A percentile compares a stretch with the other conserved stretches of the same genome.
Conservation (phyloP, 345 rosid genomes). For the Arabidopsis thaliana region TAIR10.1 NC_003075.7:18144501-18145000, state of each 20-base stretch:
- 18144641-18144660: slow-evolving; percentile 25
- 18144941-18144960: neutral
- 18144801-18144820: slow-evolving; percentile 24
- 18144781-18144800: neutral
- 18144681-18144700: neutral
- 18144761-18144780: slow-evolving; percentile 7
- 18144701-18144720: neutral
- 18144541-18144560: slow-evolving; percentile 27
- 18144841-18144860: slow-evolving; percentile 36
- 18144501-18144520: neutral
- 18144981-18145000: neutral
- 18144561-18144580: slow-evolving; percentile 34
- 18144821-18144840: slow-evolving; percentile 20
- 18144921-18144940: slow-evolving; percentile 5
- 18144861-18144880: slow-evolving; percentile 11
- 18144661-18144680: neutral
- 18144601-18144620: neutral
- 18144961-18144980: slow-evolving; percentile 28
- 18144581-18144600: slow-evolving; percentile 5
- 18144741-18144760: slow-evolving; percentile 1
- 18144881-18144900: slow-evolving; percentile 27
- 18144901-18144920: slow-evolving; percentile 15
- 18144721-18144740: neutral
- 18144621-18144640: neutral
- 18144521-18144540: slow-evolving; percentile 34